Conservation (phyloP, 1,139 yeast species). For the Hemisphaericaspora xylanilytica region DNA sequence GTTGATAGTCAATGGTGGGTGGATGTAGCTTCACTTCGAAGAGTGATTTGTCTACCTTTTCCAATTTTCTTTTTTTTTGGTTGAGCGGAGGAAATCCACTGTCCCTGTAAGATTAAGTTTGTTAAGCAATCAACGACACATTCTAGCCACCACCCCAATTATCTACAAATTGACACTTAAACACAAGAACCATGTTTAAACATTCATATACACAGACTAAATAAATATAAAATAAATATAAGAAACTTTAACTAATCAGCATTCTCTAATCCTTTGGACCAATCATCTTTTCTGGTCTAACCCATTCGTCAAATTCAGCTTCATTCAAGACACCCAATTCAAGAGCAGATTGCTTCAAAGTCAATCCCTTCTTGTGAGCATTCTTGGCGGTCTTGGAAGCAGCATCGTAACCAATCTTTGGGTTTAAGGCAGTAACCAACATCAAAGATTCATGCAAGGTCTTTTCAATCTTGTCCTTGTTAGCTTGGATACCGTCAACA, state of each 20-base stretch:
- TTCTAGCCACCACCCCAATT: too few species aligned
- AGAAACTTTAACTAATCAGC: too few species aligned
- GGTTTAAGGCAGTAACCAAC: conserved; percentile 98
- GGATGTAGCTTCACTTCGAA: too few species aligned
- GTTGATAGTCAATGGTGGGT: too few species aligned
- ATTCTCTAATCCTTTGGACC: conserved; percentile 66
- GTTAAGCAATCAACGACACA: too few species aligned
- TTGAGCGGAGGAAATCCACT: background rate
- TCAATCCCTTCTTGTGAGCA: conserved; percentile 96
- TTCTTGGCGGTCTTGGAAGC: conserved; percentile 98
- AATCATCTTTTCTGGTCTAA: conserved; percentile 95
- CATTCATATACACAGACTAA: conserved; percentile 1
- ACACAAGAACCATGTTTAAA: too few species aligned
- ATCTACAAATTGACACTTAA: too few species aligned
- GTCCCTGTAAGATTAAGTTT: too few species aligned
- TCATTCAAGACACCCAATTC: conserved; percentile 81
- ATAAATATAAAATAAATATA: background rate
- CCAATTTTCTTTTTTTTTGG: background rate
- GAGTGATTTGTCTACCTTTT: background rate
- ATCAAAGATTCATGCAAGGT: conserved; percentile 89
- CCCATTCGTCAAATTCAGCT: conserved; percentile 94
- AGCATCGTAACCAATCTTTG: conserved; percentile 95
- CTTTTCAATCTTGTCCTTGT: conserved; percentile 81
- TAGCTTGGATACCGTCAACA: conserved; percentile 91
- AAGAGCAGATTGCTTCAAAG: conserved; percentile 90